These are phyloP conservation scores for Rhizoctonia solani DNA, from an alignment of 1,284 basidiomycete species.

Conservation along the genomic window DNA sequence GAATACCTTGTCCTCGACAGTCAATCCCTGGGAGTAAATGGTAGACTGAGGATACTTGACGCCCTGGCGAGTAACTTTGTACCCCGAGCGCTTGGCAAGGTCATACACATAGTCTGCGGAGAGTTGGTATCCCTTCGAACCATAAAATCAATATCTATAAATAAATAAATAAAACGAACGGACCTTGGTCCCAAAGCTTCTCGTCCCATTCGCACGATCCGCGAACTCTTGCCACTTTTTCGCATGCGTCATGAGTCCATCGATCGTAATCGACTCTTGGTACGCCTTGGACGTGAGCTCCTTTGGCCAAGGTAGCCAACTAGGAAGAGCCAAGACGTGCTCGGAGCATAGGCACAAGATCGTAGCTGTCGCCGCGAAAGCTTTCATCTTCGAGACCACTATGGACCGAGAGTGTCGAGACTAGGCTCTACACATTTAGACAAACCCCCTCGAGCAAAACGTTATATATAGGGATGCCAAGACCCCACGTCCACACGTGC, in stretches of 20 bases:
- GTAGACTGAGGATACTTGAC: conserved; percentile 23
- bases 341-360: conserved; percentile 6
- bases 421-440: no score
- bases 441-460: no score
- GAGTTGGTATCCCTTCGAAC: conserved; percentile 6
- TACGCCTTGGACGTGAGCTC: conserved; percentile 24
- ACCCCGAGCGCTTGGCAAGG: conserved; percentile 8
- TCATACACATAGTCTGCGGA: conserved; percentile 26
- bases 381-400: no score
- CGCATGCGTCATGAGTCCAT: conserved; percentile 17
- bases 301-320: background rate
- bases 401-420: no score
- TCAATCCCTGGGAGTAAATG: conserved; percentile 9
- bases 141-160: background rate
- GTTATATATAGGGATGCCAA: no score
- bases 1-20: conserved; percentile 10
- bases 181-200: conserved; percentile 12
- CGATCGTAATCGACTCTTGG: conserved; percentile 8
- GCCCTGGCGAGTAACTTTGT: conserved; percentile 20
- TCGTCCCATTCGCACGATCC: conserved; percentile 25
- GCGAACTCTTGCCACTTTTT: conserved; percentile 25
- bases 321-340: background rate
- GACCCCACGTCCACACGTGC: no score
- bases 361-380: no score
- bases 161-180: background rate